phyloP scores from a whole-genome alignment of 1,139 yeast species.

The Arxiozyma heterogenica region DNA sequence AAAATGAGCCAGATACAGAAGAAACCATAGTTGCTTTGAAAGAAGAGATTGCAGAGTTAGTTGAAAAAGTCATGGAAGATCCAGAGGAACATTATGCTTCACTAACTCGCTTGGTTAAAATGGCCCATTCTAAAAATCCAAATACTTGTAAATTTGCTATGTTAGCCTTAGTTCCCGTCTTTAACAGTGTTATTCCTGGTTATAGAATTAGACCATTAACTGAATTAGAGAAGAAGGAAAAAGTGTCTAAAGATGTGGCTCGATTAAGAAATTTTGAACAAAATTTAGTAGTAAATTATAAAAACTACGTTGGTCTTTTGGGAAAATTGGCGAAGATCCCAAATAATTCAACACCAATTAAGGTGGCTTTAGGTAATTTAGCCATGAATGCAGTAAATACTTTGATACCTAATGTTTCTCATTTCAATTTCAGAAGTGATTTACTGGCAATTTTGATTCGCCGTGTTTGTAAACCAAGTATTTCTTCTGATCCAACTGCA shows the following conservation, averaged over 20 bases:
- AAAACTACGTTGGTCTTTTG: constrained; percentile 54
- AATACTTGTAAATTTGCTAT: constrained; percentile 67
- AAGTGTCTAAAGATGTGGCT: constrained; percentile 74
- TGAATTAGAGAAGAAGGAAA: constrained; percentile 72
- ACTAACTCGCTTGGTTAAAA: constrained; percentile 59
- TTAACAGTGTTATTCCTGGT: constrained; percentile 79
- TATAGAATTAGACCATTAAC: constrained; percentile 77
- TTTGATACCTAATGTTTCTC: constrained; percentile 55
- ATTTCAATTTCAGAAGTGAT: constrained; percentile 73
- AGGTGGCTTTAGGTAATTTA: constrained; percentile 28
- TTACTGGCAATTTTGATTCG: constrained; percentile 58
- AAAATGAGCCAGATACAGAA: constrained; percentile 45
- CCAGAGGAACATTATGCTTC: constrained; percentile 77
- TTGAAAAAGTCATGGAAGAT: constrained; percentile 70
- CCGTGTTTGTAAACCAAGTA: constrained; percentile 51
- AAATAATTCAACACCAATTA: constrained; percentile 35
- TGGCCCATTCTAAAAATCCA: constrained; percentile 59
- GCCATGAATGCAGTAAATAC: constrained; percentile 61
- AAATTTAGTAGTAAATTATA: constrained; percentile 58
- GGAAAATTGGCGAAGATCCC: constrained; percentile 33
- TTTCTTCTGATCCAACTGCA: constrained; percentile 41
- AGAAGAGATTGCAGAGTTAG: constrained; percentile 77
- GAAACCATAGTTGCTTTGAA: constrained; percentile 54
- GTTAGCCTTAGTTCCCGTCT: constrained; percentile 73
- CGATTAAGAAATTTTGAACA: constrained; percentile 74